Conservation (phyloP, 768 basidiomycete genomes). For the Termitomyces sp. region DNA sequence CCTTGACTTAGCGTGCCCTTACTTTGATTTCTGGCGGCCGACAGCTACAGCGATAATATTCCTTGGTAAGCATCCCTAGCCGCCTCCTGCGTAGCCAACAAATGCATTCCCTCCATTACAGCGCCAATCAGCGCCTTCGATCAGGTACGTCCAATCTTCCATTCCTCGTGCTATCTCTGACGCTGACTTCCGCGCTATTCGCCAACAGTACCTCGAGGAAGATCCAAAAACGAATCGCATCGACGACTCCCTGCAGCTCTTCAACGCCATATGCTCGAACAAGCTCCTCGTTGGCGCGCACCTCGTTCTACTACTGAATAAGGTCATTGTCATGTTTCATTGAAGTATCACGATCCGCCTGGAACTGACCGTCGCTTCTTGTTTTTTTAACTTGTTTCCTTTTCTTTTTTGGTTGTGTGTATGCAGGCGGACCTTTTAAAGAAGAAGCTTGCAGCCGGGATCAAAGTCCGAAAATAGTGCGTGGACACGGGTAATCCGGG, state of each 20-base stretch:
- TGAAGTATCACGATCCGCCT: neutral
- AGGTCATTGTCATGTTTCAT: conserved; percentile 37
- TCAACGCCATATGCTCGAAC: conserved; percentile 71
- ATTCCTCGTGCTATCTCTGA: neutral
- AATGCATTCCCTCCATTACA: conserved; percentile 7
- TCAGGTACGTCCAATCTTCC: conserved; percentile 41
- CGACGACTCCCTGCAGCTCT: conserved; percentile 77
- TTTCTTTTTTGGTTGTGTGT: neutral
- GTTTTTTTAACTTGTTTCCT: too few species aligned
- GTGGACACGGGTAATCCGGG: too few species aligned
- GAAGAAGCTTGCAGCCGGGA: conserved; percentile 63
- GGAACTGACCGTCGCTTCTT: neutral
- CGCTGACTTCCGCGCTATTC: neutral
- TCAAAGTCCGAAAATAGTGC: conserved; percentile 72
- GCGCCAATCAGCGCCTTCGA: conserved; percentile 86
- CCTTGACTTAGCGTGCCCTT: neutral
- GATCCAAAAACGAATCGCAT: conserved; percentile 75
- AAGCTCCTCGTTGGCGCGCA: conserved; percentile 67
- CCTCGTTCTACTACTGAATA: conserved; percentile 73
- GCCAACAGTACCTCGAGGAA: conserved; percentile 68
- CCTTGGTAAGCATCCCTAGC: conserved; percentile 40
- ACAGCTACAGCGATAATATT: conserved; percentile 82
- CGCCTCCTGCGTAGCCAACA: too few species aligned
- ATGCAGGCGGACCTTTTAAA: conserved; percentile 64
- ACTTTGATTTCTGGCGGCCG: neutral